A percentile compares a stretch with the other conserved stretches of the same genome.
Evolutionary conservation across 179 eudicot species (phyloP).

Genomic region (Amaranthus tricolor): DNA sequence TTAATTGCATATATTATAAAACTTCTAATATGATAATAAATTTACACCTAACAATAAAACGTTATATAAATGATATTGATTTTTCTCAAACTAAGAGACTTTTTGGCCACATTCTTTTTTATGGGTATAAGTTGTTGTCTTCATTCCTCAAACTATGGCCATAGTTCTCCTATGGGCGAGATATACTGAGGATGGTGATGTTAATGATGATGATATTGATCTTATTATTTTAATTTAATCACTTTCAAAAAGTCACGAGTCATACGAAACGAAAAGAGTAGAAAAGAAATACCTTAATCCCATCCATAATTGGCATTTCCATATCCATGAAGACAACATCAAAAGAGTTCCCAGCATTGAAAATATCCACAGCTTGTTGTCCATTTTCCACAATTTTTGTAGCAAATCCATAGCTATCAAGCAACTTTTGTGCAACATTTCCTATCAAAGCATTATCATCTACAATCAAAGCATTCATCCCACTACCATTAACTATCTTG

Average conservation of each 20-base stretch:
- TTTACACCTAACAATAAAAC: no score
- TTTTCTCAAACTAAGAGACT: no score
- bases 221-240: no score
- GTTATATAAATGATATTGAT: no score
- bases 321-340: slow-evolving; percentile 45
- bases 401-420: slow-evolving; percentile 20
- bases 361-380: slow-evolving; percentile 35
- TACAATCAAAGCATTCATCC: slow-evolving; percentile 27
- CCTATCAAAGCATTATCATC: slow-evolving; percentile 32
- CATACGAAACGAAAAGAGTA: not conserved
- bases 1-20: no score
- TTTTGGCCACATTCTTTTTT: no score
- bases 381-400: slow-evolving; percentile 36
- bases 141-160: no score
- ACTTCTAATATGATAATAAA: no score
- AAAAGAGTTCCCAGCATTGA: slow-evolving; percentile 20
- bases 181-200: not conserved
- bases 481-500: slow-evolving; percentile 6
- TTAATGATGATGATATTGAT: not conserved
- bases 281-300: slow-evolving; percentile 30
- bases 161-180: no score
- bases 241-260: no score
- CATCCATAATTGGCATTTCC: slow-evolving; percentile 51
- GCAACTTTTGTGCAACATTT: slow-evolving; percentile 11
- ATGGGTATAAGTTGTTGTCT: no score